These are phyloP conservation scores for Nemania bipapillata DNA, from an alignment of 2,329 filamentous ascomycete species.

Conservation along the genomic window DNA sequence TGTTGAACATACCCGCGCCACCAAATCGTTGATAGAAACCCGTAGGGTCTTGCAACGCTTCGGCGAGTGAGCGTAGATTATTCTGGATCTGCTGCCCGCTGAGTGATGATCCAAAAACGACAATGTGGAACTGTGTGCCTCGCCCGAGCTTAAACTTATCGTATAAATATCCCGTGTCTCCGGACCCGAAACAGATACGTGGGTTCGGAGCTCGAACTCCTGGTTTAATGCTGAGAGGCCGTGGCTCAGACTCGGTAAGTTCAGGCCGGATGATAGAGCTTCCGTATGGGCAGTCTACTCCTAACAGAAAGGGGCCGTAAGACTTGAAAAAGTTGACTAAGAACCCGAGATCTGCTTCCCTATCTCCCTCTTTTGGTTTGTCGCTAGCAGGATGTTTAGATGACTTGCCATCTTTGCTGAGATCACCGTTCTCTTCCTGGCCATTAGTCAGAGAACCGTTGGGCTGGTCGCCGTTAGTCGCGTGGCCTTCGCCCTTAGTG, in stretches of 20 bases:
- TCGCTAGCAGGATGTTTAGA: neutral
- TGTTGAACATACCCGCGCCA: conserved; percentile 45
- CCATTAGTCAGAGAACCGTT: neutral
- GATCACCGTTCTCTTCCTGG: neutral
- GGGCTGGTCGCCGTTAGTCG: neutral
- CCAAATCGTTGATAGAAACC: conserved; percentile 48
- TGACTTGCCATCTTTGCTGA: neutral
- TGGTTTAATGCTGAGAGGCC: conserved; percentile 40
- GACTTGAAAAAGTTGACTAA: conserved; percentile 45
- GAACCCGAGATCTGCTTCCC: conserved; percentile 38
- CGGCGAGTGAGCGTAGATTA: conserved; percentile 34
- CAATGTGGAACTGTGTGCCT: conserved; percentile 45
- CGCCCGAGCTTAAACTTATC: conserved; percentile 47
- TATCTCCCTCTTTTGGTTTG: conserved; percentile 1
- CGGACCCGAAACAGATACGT: conserved; percentile 43
- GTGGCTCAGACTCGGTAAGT: neutral
- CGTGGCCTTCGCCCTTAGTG: neutral
- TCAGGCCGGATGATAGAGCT: conserved; percentile 22
- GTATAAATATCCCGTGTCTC: conserved; percentile 49
- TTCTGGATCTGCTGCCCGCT: conserved; percentile 36
- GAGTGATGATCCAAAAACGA: conserved; percentile 48
- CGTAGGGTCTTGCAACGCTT: conserved; percentile 26
- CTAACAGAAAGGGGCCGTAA: conserved; percentile 47
- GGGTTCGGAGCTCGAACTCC: conserved; percentile 51
- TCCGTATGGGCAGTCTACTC: conserved; percentile 46